Evolutionary conservation across 306 rosid genomes (phyloP).

Genomic region (Mimosa bimucronata): DNA sequence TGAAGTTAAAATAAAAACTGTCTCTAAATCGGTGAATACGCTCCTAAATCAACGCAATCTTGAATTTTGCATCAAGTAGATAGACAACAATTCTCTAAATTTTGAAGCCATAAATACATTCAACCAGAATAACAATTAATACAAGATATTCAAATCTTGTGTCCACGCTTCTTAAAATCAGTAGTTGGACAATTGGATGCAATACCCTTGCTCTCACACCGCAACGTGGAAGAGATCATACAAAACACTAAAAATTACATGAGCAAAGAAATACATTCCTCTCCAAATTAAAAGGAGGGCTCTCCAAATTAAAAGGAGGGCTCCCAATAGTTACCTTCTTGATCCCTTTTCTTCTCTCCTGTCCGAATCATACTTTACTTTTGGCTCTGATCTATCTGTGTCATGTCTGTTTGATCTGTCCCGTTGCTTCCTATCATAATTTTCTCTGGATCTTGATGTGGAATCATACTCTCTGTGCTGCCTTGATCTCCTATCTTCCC

Average conservation of each 20-base stretch:
- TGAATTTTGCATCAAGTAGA: neutral
- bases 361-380: conserved; percentile 41
- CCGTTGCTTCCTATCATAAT: conserved; percentile 53
- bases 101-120: neutral
- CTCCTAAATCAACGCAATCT: too few species aligned
- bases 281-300: conserved; percentile 9
- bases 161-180: conserved; percentile 15
- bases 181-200: neutral
- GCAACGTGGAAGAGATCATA: conserved; percentile 11
- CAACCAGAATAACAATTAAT: neutral
- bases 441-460: conserved; percentile 58
- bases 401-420: conserved; percentile 41
- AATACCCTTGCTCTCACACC: neutral
- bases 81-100: neutral
- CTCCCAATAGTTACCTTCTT: too few species aligned
- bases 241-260: conserved; percentile 13
- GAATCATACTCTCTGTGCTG: conserved; percentile 48
- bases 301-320: conserved; percentile 13
- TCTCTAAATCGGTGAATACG: too few species aligned
- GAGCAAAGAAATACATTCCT: neutral
- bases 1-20: too few species aligned
- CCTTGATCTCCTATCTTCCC: conserved; percentile 56
- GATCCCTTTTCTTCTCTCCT: conserved; percentile 48
- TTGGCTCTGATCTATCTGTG: conserved; percentile 33
- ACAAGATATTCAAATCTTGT: neutral